Evolutionary conservation across 257 asterid species (phyloP), one percentile per base, ranked within the genome.

Genomic region (Ajuga chamaepitys): DNA sequence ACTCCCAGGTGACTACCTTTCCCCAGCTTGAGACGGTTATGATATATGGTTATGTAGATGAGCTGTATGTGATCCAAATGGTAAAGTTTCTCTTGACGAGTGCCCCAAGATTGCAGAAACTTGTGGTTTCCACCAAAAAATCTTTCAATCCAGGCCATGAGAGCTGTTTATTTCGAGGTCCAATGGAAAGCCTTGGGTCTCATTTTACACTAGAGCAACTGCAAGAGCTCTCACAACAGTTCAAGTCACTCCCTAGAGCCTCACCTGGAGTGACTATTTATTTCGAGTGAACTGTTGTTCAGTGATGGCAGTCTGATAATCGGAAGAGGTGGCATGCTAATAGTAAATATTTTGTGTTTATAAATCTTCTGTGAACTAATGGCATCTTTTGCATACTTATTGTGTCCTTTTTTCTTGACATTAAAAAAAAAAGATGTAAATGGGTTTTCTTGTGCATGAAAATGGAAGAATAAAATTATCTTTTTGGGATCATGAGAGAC

Each of bases 401-500:
- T n/a, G n/a, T n/a, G n/a, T n/a, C n/a, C n/a, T n/a, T n/a, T n/a
- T n/a, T n/a, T n/a, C n/a, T n/a, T n/a, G n/a, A n/a, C n/a, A n/a
- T n/a, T n/a, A n/a, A n/a, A n/a, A n/a, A n/a, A n/a, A n/a, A n/a
- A n/a, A n/a, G n/a, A n/a, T n/a, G n/a, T n/a, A n/a, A n/a, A n/a
- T n/a, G n/a, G n/a, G n/a, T n/a, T n/a, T n/a, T n/a, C n/a, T n/a
- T n/a, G n/a, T n/a, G n/a, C n/a, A n/a, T n/a, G n/a, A n/a, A n/a
- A 40, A 5, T 42, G 16, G 77, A 78, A 24, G 59, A 74, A 64
- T 4, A 59, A 69, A 63, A 81, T 79, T 74, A 75, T 68, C 79
- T 79, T 35, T 81, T 75, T 71, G 50, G 79, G 71, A 70, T 75
- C 42, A 68, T n/a, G n/a, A n/a, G 63, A 76, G 80, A 59, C 46